Evolutionary conservation across 768 basidiomycete genomes (phyloP).

Genomic region (Suillus discolor): DNA sequence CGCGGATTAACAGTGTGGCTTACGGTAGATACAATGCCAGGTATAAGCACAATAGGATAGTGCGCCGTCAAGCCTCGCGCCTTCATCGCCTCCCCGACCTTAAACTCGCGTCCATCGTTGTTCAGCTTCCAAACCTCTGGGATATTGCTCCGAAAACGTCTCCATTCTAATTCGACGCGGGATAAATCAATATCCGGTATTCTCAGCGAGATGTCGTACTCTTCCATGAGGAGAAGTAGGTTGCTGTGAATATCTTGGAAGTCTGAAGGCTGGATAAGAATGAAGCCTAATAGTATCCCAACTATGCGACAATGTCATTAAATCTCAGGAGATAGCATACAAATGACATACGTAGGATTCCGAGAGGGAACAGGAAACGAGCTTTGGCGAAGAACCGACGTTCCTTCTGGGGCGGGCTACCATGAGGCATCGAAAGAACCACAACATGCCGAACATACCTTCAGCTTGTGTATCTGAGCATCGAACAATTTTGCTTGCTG

Average conservation of each 20-base stretch:
- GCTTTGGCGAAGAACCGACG: slow-evolving; percentile 28
- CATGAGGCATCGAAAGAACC: neutral
- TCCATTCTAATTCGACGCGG: slow-evolving; percentile 73
- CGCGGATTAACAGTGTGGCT: slow-evolving; percentile 22
- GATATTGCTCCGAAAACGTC: slow-evolving; percentile 62
- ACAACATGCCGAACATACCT: slow-evolving; percentile 15
- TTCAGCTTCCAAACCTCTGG: slow-evolving; percentile 85
- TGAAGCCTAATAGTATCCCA: slow-evolving; percentile 63
- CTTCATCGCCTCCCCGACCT: slow-evolving; percentile 70
- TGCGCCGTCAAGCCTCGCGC: slow-evolving; percentile 65
- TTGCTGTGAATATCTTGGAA: slow-evolving; percentile 71
- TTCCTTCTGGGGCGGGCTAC: slow-evolving; percentile 12
- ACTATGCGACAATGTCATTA: slow-evolving; percentile 42
- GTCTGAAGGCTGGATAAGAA: slow-evolving; percentile 66
- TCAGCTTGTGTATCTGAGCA: slow-evolving; percentile 30
- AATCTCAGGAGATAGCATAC: slow-evolving; percentile 4
- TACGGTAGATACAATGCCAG: slow-evolving; percentile 89
- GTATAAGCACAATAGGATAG: slow-evolving; percentile 83
- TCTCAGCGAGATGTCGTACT: slow-evolving; percentile 67
- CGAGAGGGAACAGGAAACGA: slow-evolving; percentile 72
- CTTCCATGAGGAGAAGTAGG: slow-evolving; percentile 64
- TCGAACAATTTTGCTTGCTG: slow-evolving; percentile 27
- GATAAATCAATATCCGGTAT: slow-evolving; percentile 69
- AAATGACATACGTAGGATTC: slow-evolving; percentile 55
- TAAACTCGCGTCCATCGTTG: slow-evolving; percentile 79